Evolutionary conservation across 192 early-diverging fungal genomes (phyloP).

Genomic region (Coemansia guatemalensis): DNA sequence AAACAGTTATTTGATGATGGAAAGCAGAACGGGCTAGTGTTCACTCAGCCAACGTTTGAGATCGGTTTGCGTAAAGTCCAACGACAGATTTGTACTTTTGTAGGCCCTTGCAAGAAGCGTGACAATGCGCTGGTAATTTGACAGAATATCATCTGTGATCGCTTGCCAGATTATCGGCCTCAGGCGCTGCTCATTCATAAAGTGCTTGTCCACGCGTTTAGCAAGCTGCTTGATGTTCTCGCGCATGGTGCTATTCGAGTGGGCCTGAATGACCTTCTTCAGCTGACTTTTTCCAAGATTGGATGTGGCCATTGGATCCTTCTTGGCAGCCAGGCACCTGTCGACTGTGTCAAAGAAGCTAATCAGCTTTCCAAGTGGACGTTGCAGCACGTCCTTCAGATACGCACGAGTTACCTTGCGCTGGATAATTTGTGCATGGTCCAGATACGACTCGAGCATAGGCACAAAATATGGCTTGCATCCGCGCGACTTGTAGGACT

Average conservation of each 20-base stretch:
- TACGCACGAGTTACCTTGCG: conserved; percentile 82
- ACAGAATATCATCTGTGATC: conserved; percentile 84
- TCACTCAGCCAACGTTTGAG: conserved; percentile 51
- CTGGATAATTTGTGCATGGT: conserved; percentile 81
- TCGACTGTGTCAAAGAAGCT: conserved; percentile 99
- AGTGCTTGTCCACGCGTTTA: conserved; percentile 94
- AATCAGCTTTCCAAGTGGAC: conserved; percentile 82
- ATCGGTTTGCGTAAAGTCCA: conserved; percentile 77
- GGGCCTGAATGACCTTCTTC: conserved; percentile 80
- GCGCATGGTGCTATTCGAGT: conserved; percentile 78
- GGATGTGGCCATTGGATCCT: conserved; percentile 59
- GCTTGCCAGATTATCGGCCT: conserved; percentile 88
- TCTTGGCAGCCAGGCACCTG: conserved; percentile 63
- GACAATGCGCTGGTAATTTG: conserved; percentile 78
- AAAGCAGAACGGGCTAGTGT: conserved; percentile 14
- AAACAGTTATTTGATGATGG: neutral
- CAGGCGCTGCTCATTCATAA: conserved; percentile 77
- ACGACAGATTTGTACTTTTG: conserved; percentile 72
- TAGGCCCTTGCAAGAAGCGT: conserved; percentile 82
- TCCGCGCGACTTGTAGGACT: conserved; percentile 67
- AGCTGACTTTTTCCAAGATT: conserved; percentile 82
- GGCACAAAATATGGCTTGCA: conserved; percentile 59
- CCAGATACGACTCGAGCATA: conserved; percentile 61
- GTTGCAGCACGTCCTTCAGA: conserved; percentile 80
- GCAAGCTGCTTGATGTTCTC: conserved; percentile 72